These are phyloP conservation scores for Pyracantha coccinea DNA, from an alignment of 331 rosid genomes.

Conservation along the genomic window DNA sequence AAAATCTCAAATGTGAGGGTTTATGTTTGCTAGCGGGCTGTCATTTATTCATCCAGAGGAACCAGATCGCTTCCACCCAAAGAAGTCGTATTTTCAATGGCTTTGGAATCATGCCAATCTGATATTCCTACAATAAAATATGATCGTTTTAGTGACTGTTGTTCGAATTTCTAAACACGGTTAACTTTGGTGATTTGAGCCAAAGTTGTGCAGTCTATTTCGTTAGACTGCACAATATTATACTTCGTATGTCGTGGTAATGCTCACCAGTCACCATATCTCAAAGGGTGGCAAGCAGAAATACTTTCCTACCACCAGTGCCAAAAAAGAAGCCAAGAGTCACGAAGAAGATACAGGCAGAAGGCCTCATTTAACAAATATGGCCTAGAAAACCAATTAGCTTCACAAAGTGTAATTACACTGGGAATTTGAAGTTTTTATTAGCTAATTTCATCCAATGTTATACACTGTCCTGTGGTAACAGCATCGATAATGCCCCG, in stretches of 20 bases:
- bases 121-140: background rate
- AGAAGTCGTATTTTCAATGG: background rate
- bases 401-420: background rate
- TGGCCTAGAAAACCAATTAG: background rate
- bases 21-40: background rate
- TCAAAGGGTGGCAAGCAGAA: no score
- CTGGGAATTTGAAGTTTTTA: background rate
- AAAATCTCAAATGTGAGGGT: background rate
- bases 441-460: background rate
- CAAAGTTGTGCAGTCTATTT: no score
- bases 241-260: no score
- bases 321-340: background rate
- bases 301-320: no score
- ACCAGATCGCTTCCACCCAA: no score
- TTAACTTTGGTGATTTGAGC: no score
- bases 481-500: background rate
- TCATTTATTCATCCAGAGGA: background rate
- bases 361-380: background rate
- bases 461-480: background rate
- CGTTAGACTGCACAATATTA: no score
- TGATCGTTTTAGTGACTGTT: background rate
- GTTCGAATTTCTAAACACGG: no score
- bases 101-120: background rate
- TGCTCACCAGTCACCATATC: no score
- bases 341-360: background rate